Evolutionary conservation across 2,329 filamentous ascomycete species (phyloP), one percentile per base, ranked within the genome.

Genomic region (Sarocladium oryzae): DNA sequence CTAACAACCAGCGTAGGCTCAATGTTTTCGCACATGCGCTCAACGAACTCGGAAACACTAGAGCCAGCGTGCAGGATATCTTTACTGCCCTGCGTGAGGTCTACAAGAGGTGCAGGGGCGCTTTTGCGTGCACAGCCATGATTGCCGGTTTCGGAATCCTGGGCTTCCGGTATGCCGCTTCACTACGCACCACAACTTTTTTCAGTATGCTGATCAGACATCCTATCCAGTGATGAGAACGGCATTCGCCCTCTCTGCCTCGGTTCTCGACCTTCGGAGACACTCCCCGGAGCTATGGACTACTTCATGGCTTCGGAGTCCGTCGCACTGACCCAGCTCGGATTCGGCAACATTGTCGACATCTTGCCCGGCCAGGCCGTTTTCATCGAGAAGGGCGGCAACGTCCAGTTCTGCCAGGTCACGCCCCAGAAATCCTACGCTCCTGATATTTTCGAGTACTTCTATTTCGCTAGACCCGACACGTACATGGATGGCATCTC

Each of bases 301-400:
- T 96, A 95, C 72, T 89, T 96, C 79, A 81, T 96, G 74, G 89
- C 89, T 1, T 95, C 89, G 0, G 90, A 96, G 68, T 92, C 86
- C 8, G 84, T 96, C 48, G 90, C 89, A 8, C 73, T 96, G 43
- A 79, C 79, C 41, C 89, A 95, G 65, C 83, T 92, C 45, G 89
- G 89, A 15, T 95, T 93, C 71, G 74, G 68, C 30, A 76, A 89
- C 62, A 85, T 95, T 59, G 69, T 77, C 35, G 87, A 96, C 61
- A 87, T 96, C 56, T 70, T 85, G 51, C 89, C 90, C 0, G 90
- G 91, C 20, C 81, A 95, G 69, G 89, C 89, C 2, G 88, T 95
- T 55, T 89, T 95, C 62, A 84, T 95, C 56, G 76, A 85, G 61
- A 95, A 95, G 70, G 88, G 88, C 36, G 76, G 79, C 48, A 73